These are phyloP conservation scores for Saprolegnia parasitica DNA, from an alignment of 352 stramenopile species.

Conservation along the genomic window DNA sequence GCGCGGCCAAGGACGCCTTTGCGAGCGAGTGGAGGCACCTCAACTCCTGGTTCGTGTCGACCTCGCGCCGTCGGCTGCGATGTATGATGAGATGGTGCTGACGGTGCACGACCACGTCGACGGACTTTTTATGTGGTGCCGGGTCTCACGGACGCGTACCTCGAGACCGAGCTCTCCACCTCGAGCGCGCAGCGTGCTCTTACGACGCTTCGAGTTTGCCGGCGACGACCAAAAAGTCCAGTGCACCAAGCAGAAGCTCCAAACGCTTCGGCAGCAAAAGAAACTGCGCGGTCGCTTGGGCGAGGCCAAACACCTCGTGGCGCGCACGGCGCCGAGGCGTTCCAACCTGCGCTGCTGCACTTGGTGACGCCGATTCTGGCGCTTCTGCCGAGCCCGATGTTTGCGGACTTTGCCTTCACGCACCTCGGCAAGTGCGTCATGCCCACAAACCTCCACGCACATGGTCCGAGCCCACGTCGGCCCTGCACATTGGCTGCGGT, in stretches of 20 bases:
- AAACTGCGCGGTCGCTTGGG: constrained; percentile 45
- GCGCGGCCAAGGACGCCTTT: constrained; percentile 25
- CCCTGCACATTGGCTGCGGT: constrained; percentile 42
- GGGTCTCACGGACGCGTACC: constrained; percentile 46
- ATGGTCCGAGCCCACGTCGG: constrained; percentile 58
- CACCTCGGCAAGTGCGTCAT: constrained; percentile 58
- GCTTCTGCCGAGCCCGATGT: constrained; percentile 60
- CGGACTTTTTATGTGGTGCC: constrained; percentile 71
- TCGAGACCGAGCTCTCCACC: constrained; percentile 59
- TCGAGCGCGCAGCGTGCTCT: constrained; percentile 55
- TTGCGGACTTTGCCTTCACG: constrained; percentile 40
- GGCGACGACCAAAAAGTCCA: constrained; percentile 58
- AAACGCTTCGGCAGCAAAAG: constrained; percentile 55
- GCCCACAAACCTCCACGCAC: constrained; percentile 52
- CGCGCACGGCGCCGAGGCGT: constrained; percentile 52
- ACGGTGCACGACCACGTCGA: constrained; percentile 62
- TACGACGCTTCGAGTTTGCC: constrained; percentile 60
- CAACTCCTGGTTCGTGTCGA: constrained; percentile 53
- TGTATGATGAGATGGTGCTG: constrained; percentile 36
- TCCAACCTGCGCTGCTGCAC: constrained; percentile 66
- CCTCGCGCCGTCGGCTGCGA: constrained; percentile 3
- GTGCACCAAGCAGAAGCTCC: constrained; percentile 46
- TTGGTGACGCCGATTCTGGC: constrained; percentile 46
- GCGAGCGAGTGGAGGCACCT: constrained; percentile 38
- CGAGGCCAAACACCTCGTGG: constrained; percentile 41